A percentile compares a stretch with the other conserved stretches of the same genome.
These are phyloP conservation scores for Vaccinium darrowii DNA, from an alignment of 148 eudicot species.

Conservation along the genomic window DNA sequence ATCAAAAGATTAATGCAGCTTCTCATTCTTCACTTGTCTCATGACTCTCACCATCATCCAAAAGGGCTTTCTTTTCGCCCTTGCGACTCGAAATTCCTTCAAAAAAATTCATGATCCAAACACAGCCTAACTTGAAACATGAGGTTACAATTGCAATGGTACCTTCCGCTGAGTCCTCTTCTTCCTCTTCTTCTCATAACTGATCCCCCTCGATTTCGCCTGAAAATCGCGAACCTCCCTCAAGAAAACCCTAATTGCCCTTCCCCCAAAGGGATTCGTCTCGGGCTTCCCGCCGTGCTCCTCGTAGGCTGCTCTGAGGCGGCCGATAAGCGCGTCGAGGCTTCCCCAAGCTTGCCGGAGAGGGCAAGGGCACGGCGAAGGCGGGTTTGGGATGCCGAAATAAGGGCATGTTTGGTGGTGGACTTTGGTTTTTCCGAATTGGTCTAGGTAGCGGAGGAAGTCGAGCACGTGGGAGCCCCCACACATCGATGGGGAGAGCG, in stretches of 20 bases:
- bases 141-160: neutral
- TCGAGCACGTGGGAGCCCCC: constrained; percentile 1
- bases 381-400: constrained; percentile 4
- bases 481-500: neutral
- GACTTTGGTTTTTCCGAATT: constrained; percentile 11
- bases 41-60: neutral
- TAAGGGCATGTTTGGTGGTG: constrained; percentile 9
- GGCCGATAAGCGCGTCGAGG: constrained; percentile 14
- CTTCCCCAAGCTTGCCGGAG: constrained; percentile 17
- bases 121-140: neutral
- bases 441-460: constrained; percentile 5
- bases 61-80: neutral
- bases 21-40: neutral
- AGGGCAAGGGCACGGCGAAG: constrained; percentile 10
- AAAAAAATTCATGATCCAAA: neutral
- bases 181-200: constrained; percentile 17
- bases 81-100: neutral
- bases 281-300: constrained; percentile 18
- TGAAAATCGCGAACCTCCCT: constrained; percentile 15
- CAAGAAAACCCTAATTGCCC: constrained; percentile 1
- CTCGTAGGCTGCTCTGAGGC: constrained; percentile 16
- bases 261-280: neutral
- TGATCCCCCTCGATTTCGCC: constrained; percentile 11
- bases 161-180: neutral
- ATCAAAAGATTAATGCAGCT: neutral